Evolutionary conservation across 2,329 filamentous ascomycete species (phyloP).

Genomic region (Ascochyta clinopodiicola): DNA sequence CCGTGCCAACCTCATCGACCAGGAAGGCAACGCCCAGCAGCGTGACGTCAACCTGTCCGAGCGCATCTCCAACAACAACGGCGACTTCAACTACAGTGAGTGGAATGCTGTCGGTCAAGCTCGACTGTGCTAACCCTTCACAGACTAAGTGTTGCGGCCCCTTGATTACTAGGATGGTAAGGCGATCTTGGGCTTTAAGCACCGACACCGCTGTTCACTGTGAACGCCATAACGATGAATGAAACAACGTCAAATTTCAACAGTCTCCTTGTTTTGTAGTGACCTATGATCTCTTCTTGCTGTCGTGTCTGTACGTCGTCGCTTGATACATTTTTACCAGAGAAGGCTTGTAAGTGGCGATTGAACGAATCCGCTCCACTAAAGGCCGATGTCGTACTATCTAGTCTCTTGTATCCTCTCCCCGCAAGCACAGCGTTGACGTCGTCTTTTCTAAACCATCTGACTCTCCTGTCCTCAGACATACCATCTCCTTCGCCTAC

Average conservation of each 20-base stretch:
- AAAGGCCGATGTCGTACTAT: no score
- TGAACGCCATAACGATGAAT: constrained; percentile 10
- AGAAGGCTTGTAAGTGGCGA: no score
- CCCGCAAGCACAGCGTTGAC: no score
- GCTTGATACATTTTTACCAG: no score
- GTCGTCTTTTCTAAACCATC: no score
- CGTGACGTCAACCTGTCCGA: constrained; percentile 64
- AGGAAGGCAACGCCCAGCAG: constrained; percentile 51
- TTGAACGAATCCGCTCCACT: no score
- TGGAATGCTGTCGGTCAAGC: neutral
- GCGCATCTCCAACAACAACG: constrained; percentile 61
- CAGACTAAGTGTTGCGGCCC: constrained; percentile 8
- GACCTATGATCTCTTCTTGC: neutral
- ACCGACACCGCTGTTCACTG: neutral
- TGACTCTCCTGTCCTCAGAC: no score
- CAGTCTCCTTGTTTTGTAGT: neutral
- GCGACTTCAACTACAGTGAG: constrained; percentile 40
- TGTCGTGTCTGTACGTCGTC: neutral
- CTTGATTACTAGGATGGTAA: neutral
- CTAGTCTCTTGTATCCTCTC: no score
- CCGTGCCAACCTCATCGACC: constrained; percentile 55
- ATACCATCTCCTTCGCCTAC: no score
- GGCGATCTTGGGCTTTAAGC: neutral
- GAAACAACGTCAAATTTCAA: constrained; percentile 13
- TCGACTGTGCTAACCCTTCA: neutral